phyloP scores from a whole-genome alignment of 2,329 filamentous ascomycete genomes.

The Beauveria pseudobassiana region DNA sequence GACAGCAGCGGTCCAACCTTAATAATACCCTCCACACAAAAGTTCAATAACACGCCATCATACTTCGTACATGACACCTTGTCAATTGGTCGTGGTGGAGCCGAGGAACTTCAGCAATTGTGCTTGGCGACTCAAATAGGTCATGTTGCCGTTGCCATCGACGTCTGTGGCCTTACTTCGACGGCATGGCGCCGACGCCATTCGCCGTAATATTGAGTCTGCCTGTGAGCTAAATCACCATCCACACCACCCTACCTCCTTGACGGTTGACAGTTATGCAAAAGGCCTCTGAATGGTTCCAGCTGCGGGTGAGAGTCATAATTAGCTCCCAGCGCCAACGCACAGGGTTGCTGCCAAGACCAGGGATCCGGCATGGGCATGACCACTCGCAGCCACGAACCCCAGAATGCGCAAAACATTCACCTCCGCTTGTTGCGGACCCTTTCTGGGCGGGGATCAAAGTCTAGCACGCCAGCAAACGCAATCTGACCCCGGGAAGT shows the following conservation, averaged over 20 bases:
- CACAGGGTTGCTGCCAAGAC: slow-evolving; percentile 10
- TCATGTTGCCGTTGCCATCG: neutral
- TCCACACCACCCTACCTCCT: neutral
- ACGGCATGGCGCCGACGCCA: neutral
- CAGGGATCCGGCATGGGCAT: slow-evolving; percentile 7
- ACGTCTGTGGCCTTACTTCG: neutral
- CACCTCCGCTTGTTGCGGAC: neutral
- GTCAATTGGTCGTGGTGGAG: neutral
- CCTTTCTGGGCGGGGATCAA: slow-evolving; percentile 2
- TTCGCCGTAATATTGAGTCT: neutral
- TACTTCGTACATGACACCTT: neutral
- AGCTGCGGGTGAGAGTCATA: neutral
- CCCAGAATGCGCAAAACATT: slow-evolving; percentile 2
- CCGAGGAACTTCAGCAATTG: neutral
- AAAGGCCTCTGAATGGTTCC: neutral
- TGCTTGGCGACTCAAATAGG: neutral
- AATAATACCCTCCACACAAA: neutral
- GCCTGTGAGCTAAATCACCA: neutral
- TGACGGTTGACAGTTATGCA: neutral
- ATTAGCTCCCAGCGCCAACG: slow-evolving; percentile 1
- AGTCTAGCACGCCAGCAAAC: slow-evolving; percentile 3
- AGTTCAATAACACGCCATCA: neutral
- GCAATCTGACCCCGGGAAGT: slow-evolving; percentile 5
- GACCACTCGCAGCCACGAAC: slow-evolving; percentile 4
- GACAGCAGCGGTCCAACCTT: neutral